phyloP scores from a whole-genome alignment of 139 green algal genomes.

The Tetraselmis chui region DNA sequence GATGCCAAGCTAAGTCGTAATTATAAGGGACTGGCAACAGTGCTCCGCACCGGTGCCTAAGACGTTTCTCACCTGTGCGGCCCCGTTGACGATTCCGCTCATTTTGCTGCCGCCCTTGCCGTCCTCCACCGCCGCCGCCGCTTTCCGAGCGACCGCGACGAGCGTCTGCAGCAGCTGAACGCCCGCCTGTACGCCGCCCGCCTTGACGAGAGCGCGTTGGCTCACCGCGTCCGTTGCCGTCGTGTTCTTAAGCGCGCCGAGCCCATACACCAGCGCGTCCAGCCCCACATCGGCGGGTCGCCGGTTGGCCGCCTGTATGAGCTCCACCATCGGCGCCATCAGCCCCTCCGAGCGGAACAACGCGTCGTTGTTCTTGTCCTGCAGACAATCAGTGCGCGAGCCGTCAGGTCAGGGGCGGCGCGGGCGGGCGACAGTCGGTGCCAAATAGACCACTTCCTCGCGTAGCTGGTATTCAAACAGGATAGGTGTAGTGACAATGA shows the following conservation, averaged over 20 bases:
- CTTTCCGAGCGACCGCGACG: background rate
- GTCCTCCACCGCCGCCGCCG: background rate
- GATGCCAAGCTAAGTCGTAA: too few species aligned
- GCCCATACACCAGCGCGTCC: slow-evolving; percentile 27
- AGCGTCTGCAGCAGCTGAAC: slow-evolving; percentile 1
- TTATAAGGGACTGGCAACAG: too few species aligned
- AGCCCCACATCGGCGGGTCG: slow-evolving; percentile 6
- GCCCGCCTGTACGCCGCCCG: slow-evolving; percentile 22
- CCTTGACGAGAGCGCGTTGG: slow-evolving; percentile 29
- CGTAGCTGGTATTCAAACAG: too few species aligned
- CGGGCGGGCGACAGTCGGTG: too few species aligned
- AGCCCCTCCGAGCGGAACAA: slow-evolving; percentile 33
- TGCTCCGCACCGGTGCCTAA: too few species aligned
- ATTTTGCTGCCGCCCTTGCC: background rate
- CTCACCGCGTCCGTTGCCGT: slow-evolving; percentile 28
- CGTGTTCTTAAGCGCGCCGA: slow-evolving; percentile 38
- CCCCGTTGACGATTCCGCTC: background rate
- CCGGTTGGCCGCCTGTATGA: slow-evolving; percentile 29
- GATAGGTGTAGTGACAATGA: too few species aligned
- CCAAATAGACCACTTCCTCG: too few species aligned
- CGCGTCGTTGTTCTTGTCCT: slow-evolving; percentile 32
- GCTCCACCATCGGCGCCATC: slow-evolving; percentile 33
- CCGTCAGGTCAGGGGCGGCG: too few species aligned
- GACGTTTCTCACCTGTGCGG: too few species aligned
- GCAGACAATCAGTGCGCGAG: too few species aligned